Conservation (phyloP, 2,329 filamentous ascomycete species). For the Beauveria varroae region DNA sequence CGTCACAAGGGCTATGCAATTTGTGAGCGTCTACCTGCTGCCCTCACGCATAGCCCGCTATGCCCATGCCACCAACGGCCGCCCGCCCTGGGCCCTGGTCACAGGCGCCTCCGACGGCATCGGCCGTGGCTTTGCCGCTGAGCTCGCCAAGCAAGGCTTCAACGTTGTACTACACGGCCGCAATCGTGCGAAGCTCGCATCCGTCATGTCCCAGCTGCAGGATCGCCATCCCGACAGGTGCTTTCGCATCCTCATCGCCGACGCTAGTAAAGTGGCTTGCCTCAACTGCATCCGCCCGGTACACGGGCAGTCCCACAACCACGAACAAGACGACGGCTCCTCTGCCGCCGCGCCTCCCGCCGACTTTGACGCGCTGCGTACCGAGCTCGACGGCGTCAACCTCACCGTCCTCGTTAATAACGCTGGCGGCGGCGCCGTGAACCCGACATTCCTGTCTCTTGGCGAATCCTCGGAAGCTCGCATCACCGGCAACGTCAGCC, state of each 20-base stretch:
- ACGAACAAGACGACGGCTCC: neutral
- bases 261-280: slow-evolving; percentile 16
- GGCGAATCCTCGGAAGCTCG: slow-evolving; percentile 26
- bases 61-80: slow-evolving; percentile 12
- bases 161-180: slow-evolving; percentile 27
- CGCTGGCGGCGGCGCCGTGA: slow-evolving; percentile 22
- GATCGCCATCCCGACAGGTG: slow-evolving; percentile 16
- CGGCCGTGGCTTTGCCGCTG: slow-evolving; percentile 25
- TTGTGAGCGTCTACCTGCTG: slow-evolving; percentile 15
- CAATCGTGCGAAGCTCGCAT: slow-evolving; percentile 21
- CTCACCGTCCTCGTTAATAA: slow-evolving; percentile 18
- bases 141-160: slow-evolving; percentile 27
- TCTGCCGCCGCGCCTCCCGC: neutral
- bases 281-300: slow-evolving; percentile 8
- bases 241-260: slow-evolving; percentile 23
- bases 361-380: slow-evolving; percentile 5
- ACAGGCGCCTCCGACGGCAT: slow-evolving; percentile 28
- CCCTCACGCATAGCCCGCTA: slow-evolving; percentile 15
- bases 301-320: neutral
- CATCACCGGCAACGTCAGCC: slow-evolving; percentile 32
- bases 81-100: slow-evolving; percentile 23
- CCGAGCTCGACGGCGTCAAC: slow-evolving; percentile 13
- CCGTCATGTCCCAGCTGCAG: slow-evolving; percentile 19
- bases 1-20: neutral
- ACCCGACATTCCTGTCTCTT: slow-evolving; percentile 28